Percentiles rank a stretch among this genome's conserved stretches.
Conservation (phyloP, 805 yeast genomes). For the Candida awuae region DNA sequence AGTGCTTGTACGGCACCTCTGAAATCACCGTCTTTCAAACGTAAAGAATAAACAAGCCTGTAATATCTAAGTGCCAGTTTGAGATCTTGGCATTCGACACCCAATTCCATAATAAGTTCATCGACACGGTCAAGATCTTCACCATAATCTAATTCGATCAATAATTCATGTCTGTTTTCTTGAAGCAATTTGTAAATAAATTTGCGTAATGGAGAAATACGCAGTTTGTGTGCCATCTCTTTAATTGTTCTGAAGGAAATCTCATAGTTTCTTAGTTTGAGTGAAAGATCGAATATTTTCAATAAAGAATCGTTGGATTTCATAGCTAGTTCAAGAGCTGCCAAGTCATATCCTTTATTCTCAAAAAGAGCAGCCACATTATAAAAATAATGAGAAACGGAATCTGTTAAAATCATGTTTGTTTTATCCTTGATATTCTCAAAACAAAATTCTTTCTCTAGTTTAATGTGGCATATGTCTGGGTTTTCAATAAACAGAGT, state of each 20-base stretch:
- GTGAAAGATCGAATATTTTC: constrained; percentile 26
- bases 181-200: constrained; percentile 34
- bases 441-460: constrained; percentile 8
- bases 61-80: constrained; percentile 34
- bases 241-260: constrained; percentile 23
- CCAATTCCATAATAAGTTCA: constrained; percentile 30
- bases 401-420: constrained; percentile 26
- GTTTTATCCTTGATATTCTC: no score
- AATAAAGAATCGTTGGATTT: constrained; percentile 18
- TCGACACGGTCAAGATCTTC: constrained; percentile 38
- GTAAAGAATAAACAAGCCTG: constrained; percentile 44
- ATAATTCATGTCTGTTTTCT: constrained; percentile 30
- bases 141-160: constrained; percentile 37
- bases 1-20: constrained; percentile 41
- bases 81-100: constrained; percentile 23
- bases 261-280: constrained; percentile 26
- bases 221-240: constrained; percentile 21
- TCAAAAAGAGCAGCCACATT: constrained; percentile 33
- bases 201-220: constrained; percentile 22
- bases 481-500: not conserved
- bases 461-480: not conserved
- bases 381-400: constrained; percentile 31
- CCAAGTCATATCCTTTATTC: constrained; percentile 22
- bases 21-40: constrained; percentile 40
- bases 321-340: constrained; percentile 31